Evolutionary conservation across 75 land plant species (phyloP), one percentile per base, ranked within the genome.

Genomic region (Azolla pinnata): DNA sequence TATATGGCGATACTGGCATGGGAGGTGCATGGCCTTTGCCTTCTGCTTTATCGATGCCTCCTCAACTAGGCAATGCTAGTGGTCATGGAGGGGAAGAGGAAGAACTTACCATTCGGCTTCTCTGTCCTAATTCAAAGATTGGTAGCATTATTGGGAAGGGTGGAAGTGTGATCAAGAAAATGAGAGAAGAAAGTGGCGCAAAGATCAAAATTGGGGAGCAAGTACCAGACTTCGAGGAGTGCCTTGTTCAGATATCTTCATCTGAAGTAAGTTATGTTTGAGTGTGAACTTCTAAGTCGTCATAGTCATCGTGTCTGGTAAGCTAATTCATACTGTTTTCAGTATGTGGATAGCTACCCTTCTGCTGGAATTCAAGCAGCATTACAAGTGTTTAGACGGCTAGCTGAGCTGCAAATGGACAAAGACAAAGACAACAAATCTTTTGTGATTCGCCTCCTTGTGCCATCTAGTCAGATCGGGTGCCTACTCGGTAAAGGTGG

Each of bases 281-380:
- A n/a, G n/a, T n/a, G n/a, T n/a, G n/a, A n/a, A n/a, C n/a, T n/a
- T n/a, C n/a, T n/a, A n/a, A n/a, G n/a, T n/a, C n/a, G n/a, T n/a
- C n/a, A n/a, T n/a, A n/a, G n/a, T n/a, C n/a, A n/a, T n/a, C n/a
- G n/a, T n/a, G n/a, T n/a, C n/a, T n/a, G n/a, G n/a, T n/a, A n/a
- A n/a, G n/a, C n/a, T 46, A 2, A 38, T 46, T 46, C 21, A 18
- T 2, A 2, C 10, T 46, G 4, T 12, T 30, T 70, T 40, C 69
- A 86, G 90, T 63, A 54, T 61, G 77, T 77, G 61, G 83, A 85
- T 35, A 89, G 85, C 17, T 66, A 69, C 21, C 32, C 57, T 8
- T 95, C 99, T 30, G 83, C 91, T 12, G 66, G 78, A 20, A 56
- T 83, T 12, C 97, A 95, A 53, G 99, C 99, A 5, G 81, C 75